A percentile compares a stretch with the other conserved stretches of the same genome.
Evolutionary conservation across 129 eudicot species (phyloP).

Genomic region (Pittosporum tobira): DNA sequence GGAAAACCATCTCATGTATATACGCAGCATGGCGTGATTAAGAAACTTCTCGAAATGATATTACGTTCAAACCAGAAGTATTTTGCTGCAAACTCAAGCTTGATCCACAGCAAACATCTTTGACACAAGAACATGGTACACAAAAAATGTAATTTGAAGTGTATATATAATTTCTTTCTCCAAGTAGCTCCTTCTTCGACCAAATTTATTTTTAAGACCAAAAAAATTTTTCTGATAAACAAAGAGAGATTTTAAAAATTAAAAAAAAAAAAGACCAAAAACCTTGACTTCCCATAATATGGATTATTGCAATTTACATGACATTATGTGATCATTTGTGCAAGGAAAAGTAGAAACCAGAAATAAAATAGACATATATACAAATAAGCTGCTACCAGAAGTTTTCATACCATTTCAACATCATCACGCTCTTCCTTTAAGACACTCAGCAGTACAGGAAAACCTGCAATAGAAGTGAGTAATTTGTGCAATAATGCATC

Average conservation of each 20-base stretch:
- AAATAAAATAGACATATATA: conserved; percentile 9
- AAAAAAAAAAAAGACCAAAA: no score
- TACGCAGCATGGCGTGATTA: no score
- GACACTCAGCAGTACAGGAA: conserved; percentile 79
- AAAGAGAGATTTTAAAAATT: no score
- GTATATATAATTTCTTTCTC: no score
- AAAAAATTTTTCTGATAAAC: no score
- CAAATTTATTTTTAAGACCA: no score
- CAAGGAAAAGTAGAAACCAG: neutral
- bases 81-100: neutral
- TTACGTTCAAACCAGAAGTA: neutral
- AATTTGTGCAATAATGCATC: conserved; percentile 1
- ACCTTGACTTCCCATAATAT: neutral
- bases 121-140: neutral
- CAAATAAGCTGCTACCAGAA: conserved; percentile 6
- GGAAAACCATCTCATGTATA: neutral
- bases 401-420: conserved; percentile 77
- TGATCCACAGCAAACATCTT: neutral
- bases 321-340: no score
- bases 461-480: conserved; percentile 42
- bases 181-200: no score
- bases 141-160: no score
- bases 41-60: neutral
- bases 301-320: neutral
- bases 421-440: conserved; percentile 84